Base-by-base conservation (phyloP, 1,139 yeast genomes). In the Lodderomyces metapsilosis region DNA sequence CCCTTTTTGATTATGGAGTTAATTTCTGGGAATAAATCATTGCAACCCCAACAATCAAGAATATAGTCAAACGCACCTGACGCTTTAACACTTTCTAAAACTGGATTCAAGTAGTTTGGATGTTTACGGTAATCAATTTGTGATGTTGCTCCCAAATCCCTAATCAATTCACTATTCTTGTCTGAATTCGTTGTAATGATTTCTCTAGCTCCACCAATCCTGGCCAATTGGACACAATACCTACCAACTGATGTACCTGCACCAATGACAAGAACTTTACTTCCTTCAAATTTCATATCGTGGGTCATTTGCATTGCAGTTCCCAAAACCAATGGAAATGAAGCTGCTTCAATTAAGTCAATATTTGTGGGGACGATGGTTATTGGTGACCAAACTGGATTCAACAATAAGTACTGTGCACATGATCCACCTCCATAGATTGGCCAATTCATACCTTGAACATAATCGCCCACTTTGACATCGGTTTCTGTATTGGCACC, bases 191-290 rank as follows among this genome's bases (percentile, higher is more conserved):
- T 68, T 2, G 70, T 76, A 1, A 76, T 76, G 9, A 82, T 65
- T 40, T 72, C 71, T 32, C 58, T 58, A 3, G 77, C 73, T 3
- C 71, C 63, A 47, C 68, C 74, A 43, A 65, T 58, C 48, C 76
- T 80, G 18, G 82, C 74, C 17, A 85, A 53, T 55, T 83, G 88
- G 21, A 81, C 68, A 3, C 76, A 71, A 61, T 68, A 74, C 45
- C 79, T 60, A 2, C 92, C 95, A 4, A 84, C 85, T n/a, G 83
- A 68, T 1, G 94, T 78, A 4, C 87, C 79, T 11, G 85, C 92
- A 34, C 95, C 95, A 44, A 84, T 68, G 32, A 87, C 68, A 38
- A 86, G 64, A 1, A 85, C 74, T 45, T 64, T 64, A 17, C 44
- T 45, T 32, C 42, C 40, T 16, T 42, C 38, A 11, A 46, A 39